Percentiles rank a stretch among this genome's conserved stretches.
Evolutionary conservation across 2,329 filamentous ascomycete species (phyloP).

Genomic region (Huntiella savannae): DNA sequence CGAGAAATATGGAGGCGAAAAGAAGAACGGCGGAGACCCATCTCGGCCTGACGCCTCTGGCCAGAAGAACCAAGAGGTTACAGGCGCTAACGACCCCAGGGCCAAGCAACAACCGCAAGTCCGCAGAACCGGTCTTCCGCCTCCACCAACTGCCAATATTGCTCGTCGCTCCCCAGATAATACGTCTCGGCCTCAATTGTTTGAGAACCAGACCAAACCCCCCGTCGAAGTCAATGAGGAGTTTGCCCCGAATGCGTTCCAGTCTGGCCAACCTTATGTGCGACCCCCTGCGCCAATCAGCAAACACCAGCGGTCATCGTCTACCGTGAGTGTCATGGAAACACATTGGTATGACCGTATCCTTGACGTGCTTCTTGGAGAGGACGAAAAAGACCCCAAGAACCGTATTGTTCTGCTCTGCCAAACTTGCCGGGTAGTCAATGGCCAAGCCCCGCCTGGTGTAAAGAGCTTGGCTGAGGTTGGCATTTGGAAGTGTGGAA

Average conservation of each 20-base stretch:
- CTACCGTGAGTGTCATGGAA: slow-evolving; percentile 15
- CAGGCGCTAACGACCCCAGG: neutral
- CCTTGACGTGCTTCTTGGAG: slow-evolving; percentile 76
- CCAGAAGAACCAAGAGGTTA: too few species aligned
- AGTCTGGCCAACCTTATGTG: slow-evolving; percentile 14
- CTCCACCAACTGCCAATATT: slow-evolving; percentile 46
- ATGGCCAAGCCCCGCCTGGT: slow-evolving; percentile 86
- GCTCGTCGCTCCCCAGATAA: slow-evolving; percentile 21
- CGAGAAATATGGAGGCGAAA: slow-evolving; percentile 62
- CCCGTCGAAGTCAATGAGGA: slow-evolving; percentile 30
- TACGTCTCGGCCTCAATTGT: slow-evolving; percentile 15
- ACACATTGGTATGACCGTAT: slow-evolving; percentile 87
- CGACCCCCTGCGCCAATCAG: neutral
- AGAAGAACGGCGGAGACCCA: neutral
- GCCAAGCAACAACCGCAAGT: neutral
- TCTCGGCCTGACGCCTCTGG: neutral
- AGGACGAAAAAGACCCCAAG: slow-evolving; percentile 82
- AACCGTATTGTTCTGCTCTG: slow-evolving; percentile 85
- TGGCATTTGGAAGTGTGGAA: slow-evolving; percentile 73
- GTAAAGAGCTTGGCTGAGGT: slow-evolving; percentile 58
- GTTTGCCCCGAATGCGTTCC: slow-evolving; percentile 57
- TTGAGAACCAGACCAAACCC: slow-evolving; percentile 14
- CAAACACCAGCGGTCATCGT: slow-evolving; percentile 1
- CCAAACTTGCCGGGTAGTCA: slow-evolving; percentile 63
- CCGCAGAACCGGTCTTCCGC: slow-evolving; percentile 16